These are phyloP conservation scores for Suhomyces bribrorum DNA, from an alignment of 1,139 yeast genomes.

Conservation along the genomic window DNA sequence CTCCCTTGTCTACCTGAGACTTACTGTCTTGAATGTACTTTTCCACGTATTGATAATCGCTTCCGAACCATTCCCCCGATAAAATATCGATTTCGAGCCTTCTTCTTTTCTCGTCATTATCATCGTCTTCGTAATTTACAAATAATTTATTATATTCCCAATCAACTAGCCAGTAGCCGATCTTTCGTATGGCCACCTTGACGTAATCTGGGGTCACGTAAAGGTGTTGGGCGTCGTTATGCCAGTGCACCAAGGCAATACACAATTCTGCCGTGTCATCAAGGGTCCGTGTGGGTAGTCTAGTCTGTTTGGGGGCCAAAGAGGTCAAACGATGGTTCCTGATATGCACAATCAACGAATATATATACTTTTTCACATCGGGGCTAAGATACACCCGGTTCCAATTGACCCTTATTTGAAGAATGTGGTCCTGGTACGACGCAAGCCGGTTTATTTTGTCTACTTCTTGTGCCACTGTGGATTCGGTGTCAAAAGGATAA, in stretches of 20 bases:
- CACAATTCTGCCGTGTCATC: slow-evolving; percentile 31
- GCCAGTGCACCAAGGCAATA: slow-evolving; percentile 34
- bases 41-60: slow-evolving; percentile 42
- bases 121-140: slow-evolving; percentile 7
- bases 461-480: slow-evolving; percentile 3
- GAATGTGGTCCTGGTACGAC: slow-evolving; percentile 7
- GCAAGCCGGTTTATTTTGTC: slow-evolving; percentile 1
- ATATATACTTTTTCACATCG: slow-evolving; percentile 39
- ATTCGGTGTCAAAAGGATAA: slow-evolving; percentile 13
- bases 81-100: slow-evolving; percentile 35
- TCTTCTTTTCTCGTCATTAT: slow-evolving; percentile 18
- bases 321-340: slow-evolving; percentile 45
- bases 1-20: slow-evolving; percentile 21
- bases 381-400: slow-evolving; percentile 33
- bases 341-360: slow-evolving; percentile 40
- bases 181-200: slow-evolving; percentile 42
- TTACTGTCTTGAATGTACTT: slow-evolving; percentile 27
- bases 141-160: slow-evolving; percentile 37
- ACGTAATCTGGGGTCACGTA: slow-evolving; percentile 44
- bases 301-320: slow-evolving; percentile 37
- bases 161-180: slow-evolving; percentile 51
- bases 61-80: slow-evolving; percentile 52
- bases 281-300: slow-evolving; percentile 37
- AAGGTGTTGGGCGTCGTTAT: slow-evolving; percentile 14
- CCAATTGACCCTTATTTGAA: slow-evolving; percentile 10